Conservation (phyloP, 441 rosid genomes). For the Daphne laureola region DNA sequence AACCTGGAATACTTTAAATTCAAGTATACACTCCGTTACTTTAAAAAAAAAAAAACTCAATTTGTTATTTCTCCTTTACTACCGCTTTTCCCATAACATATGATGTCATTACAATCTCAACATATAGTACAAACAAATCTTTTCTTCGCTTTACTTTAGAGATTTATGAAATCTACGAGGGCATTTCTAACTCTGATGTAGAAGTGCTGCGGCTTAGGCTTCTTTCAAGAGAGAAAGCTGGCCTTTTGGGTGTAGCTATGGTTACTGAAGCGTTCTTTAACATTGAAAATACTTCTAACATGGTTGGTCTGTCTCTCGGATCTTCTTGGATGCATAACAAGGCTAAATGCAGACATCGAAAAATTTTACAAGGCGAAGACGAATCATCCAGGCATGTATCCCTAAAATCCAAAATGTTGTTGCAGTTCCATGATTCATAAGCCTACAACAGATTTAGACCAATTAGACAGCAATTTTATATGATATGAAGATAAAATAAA, state of each 20-base stretch:
- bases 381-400: conserved; percentile 23
- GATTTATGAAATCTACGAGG: no score
- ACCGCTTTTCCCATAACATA: no score
- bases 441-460: conserved; percentile 18
- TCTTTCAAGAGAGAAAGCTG: conserved; percentile 21
- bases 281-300: conserved; percentile 26
- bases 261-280: conserved; percentile 15
- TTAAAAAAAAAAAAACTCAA: no score
- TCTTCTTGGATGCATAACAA: conserved; percentile 28
- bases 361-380: conserved; percentile 10
- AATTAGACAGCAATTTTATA: no score
- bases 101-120: no score
- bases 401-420: conserved; percentile 19
- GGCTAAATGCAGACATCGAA: conserved; percentile 25
- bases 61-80: no score
- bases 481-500: no score
- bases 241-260: conserved; percentile 18
- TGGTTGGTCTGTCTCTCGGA: conserved; percentile 27
- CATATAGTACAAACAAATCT: no score
- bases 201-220: conserved; percentile 16
- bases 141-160: no score
- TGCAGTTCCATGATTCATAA: conserved; percentile 21
- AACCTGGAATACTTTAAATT: no score
- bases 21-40: no score
- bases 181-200: conserved; percentile 27